Evolutionary conservation across 1,139 yeast genomes (phyloP).

Genomic region (Debaryomyces nepalensis): DNA sequence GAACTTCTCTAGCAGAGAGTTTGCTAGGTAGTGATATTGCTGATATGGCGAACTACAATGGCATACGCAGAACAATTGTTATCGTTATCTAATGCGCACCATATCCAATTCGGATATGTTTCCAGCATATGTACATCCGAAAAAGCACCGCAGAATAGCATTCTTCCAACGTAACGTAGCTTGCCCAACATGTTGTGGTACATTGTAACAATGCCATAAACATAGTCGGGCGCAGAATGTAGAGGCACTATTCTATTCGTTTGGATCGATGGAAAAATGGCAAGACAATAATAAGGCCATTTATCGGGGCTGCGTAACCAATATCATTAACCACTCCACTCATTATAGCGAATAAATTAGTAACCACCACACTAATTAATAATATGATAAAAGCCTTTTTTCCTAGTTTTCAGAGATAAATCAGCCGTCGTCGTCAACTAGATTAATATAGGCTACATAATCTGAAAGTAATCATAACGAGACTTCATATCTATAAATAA

Average conservation of each 20-base stretch:
- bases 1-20: no score
- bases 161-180: no score
- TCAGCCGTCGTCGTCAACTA: not conserved
- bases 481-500: not conserved
- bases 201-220: not conserved
- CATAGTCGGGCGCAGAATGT: not conserved
- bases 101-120: constrained; percentile 3
- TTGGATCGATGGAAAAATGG: not conserved
- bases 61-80: constrained; percentile 1
- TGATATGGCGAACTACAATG: not conserved
- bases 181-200: not conserved
- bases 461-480: not conserved
- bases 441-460: not conserved
- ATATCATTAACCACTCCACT: constrained; percentile 10
- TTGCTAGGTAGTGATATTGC: not conserved
- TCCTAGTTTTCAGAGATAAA: constrained; percentile 1
- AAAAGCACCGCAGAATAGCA: no score
- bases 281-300: constrained; percentile 1
- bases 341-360: constrained; percentile 7
- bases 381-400: constrained; percentile 4
- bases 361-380: constrained; percentile 10
- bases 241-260: not conserved
- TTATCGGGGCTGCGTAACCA: constrained; percentile 9
- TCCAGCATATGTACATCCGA: constrained; percentile 4
- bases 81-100: constrained; percentile 10